Base-by-base conservation (phyloP, 352 stramenopile genomes). In the Phytopythium kandeliae region DNA sequence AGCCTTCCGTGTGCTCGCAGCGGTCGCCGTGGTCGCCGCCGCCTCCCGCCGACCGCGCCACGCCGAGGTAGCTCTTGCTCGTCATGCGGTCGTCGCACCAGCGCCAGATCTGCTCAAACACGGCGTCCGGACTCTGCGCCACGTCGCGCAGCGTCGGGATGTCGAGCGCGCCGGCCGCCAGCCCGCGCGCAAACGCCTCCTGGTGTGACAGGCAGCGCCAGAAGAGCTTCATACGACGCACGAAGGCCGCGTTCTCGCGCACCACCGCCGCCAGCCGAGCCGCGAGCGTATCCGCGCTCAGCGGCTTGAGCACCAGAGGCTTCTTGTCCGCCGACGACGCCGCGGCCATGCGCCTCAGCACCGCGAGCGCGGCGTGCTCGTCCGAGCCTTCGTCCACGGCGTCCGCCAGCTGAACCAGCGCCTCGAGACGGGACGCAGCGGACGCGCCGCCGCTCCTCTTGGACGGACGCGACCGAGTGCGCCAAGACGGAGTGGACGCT, bases 31-130 rank as follows among this genome's bases (percentile, higher is more conserved):
- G 67, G 50, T 87, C 91, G 0, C 65, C 77, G 30, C 70, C 82
- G 1, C 17, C 44, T 16, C 44, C 44, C 2, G 33, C 31, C 34
- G 47, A 33, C 22, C 34, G 34, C 33, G 47, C 47, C 6, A 53
- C 47, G 12, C 78, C 81, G 41, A 95, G 38, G 31, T 76, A 77
- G 21, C 58, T 78, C 63, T 91, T 90, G 69, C 74, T 92, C 28
- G 86, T 68, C 55, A 90, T 81, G 6, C 84, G 84, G 44, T 90
- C 82, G n/a, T 86, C 74, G 33, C 84, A 95, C 84, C 84, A 95
- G 38, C 75, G 70, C 84, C 84, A 95, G 11, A 95, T 68, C 41
- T 89, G 78, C 25, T 84, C 59, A 21, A 95, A 87, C 22, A 85
- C 81, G 0, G 58, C 47, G 37, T 84, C 68, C 17, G 75, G 72